Evolutionary conservation across 108 stramenopile genomes (phyloP).

Genomic region (Cyclostephanos tholiformis): DNA sequence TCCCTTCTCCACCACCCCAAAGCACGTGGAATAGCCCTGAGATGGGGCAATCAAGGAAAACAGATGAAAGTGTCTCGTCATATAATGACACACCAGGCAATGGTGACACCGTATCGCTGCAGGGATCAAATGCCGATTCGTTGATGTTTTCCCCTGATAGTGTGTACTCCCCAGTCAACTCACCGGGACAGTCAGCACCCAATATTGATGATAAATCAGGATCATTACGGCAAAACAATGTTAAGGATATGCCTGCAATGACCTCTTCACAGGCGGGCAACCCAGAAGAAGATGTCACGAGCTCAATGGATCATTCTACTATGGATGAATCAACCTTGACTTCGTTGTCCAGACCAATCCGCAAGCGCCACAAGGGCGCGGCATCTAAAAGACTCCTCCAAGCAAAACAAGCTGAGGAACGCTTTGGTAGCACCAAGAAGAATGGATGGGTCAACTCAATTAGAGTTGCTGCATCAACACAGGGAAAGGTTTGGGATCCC

Average conservation of each 20-base stretch:
- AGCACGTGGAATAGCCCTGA: conserved; percentile 6
- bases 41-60: neutral
- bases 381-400: conserved; percentile 54
- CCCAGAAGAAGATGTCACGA: conserved; percentile 15
- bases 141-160: neutral
- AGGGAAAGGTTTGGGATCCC: conserved; percentile 71
- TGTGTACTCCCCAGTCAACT: neutral
- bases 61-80: neutral
- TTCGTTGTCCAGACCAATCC: conserved; percentile 31
- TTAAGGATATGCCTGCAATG: conserved; percentile 18
- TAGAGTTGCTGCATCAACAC: conserved; percentile 56
- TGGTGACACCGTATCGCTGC: neutral
- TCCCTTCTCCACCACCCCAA: conserved; percentile 2
- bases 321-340: conserved; percentile 56
- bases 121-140: neutral
- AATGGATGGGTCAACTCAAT: conserved; percentile 83
- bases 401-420: conserved; percentile 53
- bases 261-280: conserved; percentile 10
- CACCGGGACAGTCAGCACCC: neutral
- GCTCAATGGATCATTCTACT: conserved; percentile 47
- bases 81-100: neutral
- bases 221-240: conserved; percentile 1
- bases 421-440: conserved; percentile 27
- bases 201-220: neutral
- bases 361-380: conserved; percentile 72